phyloP scores from a whole-genome alignment of 805 yeast genomes.

The Nakazawaea holstii region DNA sequence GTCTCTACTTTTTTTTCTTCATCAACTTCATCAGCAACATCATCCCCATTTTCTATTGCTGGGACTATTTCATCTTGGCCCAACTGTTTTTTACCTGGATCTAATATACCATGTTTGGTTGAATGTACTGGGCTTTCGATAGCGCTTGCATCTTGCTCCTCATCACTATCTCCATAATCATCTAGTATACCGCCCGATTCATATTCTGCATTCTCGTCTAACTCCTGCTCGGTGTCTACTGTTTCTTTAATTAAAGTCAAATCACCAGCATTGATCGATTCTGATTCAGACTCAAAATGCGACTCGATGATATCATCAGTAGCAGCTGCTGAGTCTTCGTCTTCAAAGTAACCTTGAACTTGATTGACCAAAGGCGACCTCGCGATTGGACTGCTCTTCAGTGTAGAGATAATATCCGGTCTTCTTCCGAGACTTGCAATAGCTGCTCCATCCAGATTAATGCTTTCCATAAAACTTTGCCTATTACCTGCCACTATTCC shows the following conservation, averaged over 20 bases:
- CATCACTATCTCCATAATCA: conserved; percentile 6
- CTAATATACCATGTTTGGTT: conserved; percentile 1
- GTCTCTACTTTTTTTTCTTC: no score
- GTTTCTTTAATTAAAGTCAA: background rate
- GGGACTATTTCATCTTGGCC: no score
- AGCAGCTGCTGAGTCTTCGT: background rate
- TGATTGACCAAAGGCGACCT: conserved; percentile 2
- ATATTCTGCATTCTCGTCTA: background rate
- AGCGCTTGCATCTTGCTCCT: conserved; percentile 1
- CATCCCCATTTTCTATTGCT: no score
- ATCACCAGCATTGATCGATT: background rate
- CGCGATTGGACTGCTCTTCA: conserved; percentile 2
- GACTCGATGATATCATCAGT: background rate
- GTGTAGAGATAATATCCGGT: conserved; percentile 1
- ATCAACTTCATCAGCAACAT: no score
- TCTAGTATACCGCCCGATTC: conserved; percentile 1
- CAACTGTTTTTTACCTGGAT: background rate
- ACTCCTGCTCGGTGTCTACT: background rate
- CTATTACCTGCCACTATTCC: conserved; percentile 9
- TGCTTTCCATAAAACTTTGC: conserved; percentile 10
- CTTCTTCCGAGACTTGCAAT: conserved; percentile 3
- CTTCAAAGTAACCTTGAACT: conserved; percentile 4
- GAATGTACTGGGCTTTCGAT: conserved; percentile 13
- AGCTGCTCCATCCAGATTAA: background rate
- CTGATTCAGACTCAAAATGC: background rate